Evolutionary conservation across 202 grass and related monocot species (phyloP), one percentile per base, ranked within the genome.

Genomic region (Zoysia matrella): DNA sequence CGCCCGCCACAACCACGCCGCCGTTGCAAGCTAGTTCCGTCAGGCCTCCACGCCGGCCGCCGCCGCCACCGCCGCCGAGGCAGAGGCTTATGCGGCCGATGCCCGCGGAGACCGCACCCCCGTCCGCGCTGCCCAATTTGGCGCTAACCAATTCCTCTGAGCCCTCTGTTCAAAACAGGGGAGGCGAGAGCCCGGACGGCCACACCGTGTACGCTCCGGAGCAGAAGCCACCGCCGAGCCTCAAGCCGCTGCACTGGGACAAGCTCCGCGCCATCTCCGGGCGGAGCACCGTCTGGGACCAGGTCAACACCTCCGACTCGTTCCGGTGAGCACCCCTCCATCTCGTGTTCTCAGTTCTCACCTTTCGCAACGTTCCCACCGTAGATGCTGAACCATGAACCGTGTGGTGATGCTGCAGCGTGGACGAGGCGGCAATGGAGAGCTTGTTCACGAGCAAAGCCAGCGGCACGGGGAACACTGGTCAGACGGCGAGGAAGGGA

Each of bases 371-470:
- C 42, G 57, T 36, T n/a, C 16, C 75, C 40, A 9, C 64, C 8
- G 30, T 72, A 52, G 78, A 39, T 48, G 74, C 77, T n/a, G 39
- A 77, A 13, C 43, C 47, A 2, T 57, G 16, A 58, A 67, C 44
- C 30, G 30, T 36, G 30, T 36, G 30, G 30, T 15, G 22, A 53
- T 64, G 62, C n/a, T 55, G 64, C 88, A 97, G 94, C 47, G 77
- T 97, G 66, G 77, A 94, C 76, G 92, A 94, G 68, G 89, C 83
- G 15, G 93, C 89, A 48, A 92, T 97, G 76, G 94, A 94, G 80
- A 92, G 81, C 77, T 73, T 92, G 71, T 89, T 90, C 83, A 75
- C 66, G 12, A 78, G 75, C 53, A 85, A 60, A 0, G 36, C 66
- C 7, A 66, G 67, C 67, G 78, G 57, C 64, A 60, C 44, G 4